Evolutionary conservation across 164 flowering plant genomes (phyloP).

Genomic region (Aristolochia californica): DNA sequence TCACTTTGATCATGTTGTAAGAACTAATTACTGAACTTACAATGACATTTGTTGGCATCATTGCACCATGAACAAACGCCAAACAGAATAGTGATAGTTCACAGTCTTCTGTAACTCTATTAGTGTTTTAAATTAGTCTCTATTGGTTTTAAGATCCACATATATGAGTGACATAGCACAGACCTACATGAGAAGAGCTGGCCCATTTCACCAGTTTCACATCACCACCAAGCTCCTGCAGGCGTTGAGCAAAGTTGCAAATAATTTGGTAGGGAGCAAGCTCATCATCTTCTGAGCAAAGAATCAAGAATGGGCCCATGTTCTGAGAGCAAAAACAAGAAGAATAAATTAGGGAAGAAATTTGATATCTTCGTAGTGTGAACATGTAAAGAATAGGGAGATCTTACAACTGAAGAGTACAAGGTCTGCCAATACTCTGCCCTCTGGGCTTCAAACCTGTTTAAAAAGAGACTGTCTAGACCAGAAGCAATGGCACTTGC

Average conservation of each 20-base stretch:
- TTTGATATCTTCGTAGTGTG: background rate
- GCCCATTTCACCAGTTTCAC: constrained; percentile 71
- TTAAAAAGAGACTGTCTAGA: constrained; percentile 68
- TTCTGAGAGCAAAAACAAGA: constrained; percentile 26
- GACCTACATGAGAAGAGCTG: constrained; percentile 79
- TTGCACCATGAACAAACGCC: no score
- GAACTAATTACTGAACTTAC: background rate
- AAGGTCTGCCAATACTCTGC: constrained; percentile 98
- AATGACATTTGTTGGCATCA: background rate
- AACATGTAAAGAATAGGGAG: constrained; percentile 1
- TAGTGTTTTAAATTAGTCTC: no score
- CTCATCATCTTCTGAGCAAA: constrained; percentile 83
- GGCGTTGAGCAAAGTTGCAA: constrained; percentile 61
- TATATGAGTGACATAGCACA: constrained; percentile 8
- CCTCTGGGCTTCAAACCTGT: constrained; percentile 74
- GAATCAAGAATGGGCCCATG: constrained; percentile 69
- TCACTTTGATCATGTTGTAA: no score
- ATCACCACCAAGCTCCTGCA: constrained; percentile 69
- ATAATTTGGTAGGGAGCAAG: constrained; percentile 65
- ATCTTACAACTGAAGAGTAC: constrained; percentile 72
- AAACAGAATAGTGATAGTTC: no score
- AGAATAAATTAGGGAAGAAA: constrained; percentile 2
- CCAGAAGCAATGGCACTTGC: constrained; percentile 57
- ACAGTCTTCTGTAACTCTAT: no score
- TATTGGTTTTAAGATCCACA: no score